Percentiles rank a stretch among this genome's conserved stretches.
Conservation (phyloP, 2,329 filamentous ascomycete genomes). For the Colletotrichum limetticola region DNA sequence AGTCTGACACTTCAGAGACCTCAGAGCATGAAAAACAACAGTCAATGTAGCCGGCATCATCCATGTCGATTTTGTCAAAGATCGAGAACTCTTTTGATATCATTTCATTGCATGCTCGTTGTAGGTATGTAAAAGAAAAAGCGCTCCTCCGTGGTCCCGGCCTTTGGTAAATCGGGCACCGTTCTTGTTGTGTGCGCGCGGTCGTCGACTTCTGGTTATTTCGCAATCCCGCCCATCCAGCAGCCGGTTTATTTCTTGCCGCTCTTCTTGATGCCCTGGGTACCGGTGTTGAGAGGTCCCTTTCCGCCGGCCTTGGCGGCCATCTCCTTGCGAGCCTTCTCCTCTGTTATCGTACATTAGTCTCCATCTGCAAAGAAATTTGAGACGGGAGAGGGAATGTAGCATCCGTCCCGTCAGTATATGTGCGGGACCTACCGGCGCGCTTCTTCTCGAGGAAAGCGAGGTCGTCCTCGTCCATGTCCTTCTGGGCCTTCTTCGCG, state of each 20-base stretch:
- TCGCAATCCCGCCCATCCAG: not conserved
- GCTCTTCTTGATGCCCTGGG: constrained; percentile 96
- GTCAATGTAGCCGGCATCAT: constrained; percentile 16
- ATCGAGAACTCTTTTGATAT: constrained; percentile 4
- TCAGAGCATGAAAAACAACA: not conserved
- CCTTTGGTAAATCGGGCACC: not conserved
- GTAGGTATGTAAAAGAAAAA: constrained; percentile 32
- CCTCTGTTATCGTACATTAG: constrained; percentile 61
- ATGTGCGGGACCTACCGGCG: constrained; percentile 71
- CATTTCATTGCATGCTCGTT: constrained; percentile 33
- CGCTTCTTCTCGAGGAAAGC: constrained; percentile 86
- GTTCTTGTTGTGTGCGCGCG: not conserved
- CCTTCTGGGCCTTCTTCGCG: constrained; percentile 85
- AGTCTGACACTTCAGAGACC: not conserved
- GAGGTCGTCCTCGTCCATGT: constrained; percentile 87
- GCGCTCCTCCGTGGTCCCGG: constrained; percentile 8
- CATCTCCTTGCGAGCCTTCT: constrained; percentile 87
- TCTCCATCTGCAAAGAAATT: not conserved
- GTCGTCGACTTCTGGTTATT: not conserved
- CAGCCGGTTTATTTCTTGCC: constrained; percentile 84
- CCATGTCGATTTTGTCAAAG: constrained; percentile 1
- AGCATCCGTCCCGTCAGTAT: not conserved
- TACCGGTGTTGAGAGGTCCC: constrained; percentile 85
- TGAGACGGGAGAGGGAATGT: not conserved
- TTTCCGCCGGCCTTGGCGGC: constrained; percentile 86